Percentiles rank a stretch among this genome's conserved stretches.
Evolutionary conservation across 78 protist genomes (phyloP).

Genomic region (Tieghemostelium lacteum): DNA sequence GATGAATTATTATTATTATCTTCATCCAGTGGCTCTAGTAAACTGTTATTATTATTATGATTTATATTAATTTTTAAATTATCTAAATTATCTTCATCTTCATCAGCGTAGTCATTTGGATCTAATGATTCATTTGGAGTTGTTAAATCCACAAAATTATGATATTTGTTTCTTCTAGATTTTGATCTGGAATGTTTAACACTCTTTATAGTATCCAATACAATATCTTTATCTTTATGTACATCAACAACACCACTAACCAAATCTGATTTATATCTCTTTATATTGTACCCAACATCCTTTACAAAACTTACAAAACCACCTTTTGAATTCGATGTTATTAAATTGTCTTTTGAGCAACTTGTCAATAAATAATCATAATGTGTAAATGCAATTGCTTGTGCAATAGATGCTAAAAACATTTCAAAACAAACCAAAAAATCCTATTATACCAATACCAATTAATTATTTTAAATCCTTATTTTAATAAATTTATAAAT

Average conservation of each 20-base stretch:
- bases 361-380: not conserved
- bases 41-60: no score
- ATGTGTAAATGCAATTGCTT: constrained; percentile 5
- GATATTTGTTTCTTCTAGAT: no score
- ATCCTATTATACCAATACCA: not conserved
- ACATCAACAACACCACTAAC: constrained; percentile 7
- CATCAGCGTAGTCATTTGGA: no score
- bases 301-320: not conserved
- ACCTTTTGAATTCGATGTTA: not conserved
- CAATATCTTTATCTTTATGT: constrained; percentile 15
- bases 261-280: constrained; percentile 21
- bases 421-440: constrained; percentile 50
- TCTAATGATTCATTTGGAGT: no score
- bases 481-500: not conserved
- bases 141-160: not conserved
- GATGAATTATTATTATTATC: not conserved
- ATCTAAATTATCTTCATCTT: not conserved
- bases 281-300: not conserved
- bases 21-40: no score
- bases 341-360: not conserved
- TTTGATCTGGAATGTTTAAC: not conserved
- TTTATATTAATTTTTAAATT: no score
- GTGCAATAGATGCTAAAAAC: constrained; percentile 17
- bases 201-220: constrained; percentile 36
- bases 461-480: not conserved